Percentiles rank a stretch among this genome's conserved stretches.
phyloP scores from a whole-genome alignment of 192 early-diverging fungal species.

The Backusella circina region DNA sequence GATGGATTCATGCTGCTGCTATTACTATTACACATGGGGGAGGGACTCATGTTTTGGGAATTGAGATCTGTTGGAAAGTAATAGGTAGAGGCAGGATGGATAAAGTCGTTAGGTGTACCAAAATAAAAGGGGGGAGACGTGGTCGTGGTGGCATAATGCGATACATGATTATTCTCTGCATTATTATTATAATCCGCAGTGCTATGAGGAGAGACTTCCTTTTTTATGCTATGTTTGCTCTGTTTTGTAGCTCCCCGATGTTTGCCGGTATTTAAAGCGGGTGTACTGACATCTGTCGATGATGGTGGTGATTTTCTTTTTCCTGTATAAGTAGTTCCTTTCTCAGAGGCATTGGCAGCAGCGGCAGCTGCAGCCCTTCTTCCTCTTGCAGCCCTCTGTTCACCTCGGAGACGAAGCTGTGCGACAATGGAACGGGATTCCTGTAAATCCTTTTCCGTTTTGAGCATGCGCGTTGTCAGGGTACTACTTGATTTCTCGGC shows the following conservation, averaged over 20 bases:
- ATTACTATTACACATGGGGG: neutral
- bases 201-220: neutral
- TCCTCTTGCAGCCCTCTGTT: conserved; percentile 23
- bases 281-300: neutral
- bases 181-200: neutral
- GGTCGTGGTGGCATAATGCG: neutral
- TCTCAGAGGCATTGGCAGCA: neutral
- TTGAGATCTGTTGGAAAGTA: neutral
- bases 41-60: neutral
- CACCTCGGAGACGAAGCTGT: conserved; percentile 31
- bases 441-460: conserved; percentile 37
- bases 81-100: neutral
- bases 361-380: conserved; percentile 22
- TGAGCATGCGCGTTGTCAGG: conserved; percentile 8
- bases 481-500: neutral
- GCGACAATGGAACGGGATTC: conserved; percentile 34
- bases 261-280: conserved; percentile 2
- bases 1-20: neutral
- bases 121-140: neutral
- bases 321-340: neutral
- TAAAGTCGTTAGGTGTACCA: neutral
- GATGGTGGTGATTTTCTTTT: neutral
- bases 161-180: neutral
- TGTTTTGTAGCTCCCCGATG: neutral
- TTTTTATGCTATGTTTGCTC: neutral